Conservation (phyloP, 495 filamentous ascomycete genomes). For the Aspergillus indologenus region DNA sequence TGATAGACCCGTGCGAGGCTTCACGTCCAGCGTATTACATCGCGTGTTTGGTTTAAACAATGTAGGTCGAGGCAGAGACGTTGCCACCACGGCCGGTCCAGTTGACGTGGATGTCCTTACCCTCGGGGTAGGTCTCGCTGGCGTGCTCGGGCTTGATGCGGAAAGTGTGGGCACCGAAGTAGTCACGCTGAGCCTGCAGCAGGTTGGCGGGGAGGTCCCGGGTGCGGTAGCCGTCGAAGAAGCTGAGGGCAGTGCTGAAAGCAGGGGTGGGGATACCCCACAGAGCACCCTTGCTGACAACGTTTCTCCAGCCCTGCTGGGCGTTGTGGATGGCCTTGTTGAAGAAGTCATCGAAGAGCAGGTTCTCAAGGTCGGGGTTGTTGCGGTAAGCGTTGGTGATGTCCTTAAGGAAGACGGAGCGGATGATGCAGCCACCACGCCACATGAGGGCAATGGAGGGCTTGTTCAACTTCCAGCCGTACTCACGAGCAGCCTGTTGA, state of each 20-base stretch:
- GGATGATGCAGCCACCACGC: constrained; percentile 99
- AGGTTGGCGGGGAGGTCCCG: constrained; percentile 95
- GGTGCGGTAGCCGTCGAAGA: constrained; percentile 98
- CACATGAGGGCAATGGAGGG: constrained; percentile 99
- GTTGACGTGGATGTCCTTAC: constrained; percentile 96
- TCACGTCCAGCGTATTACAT: constrained; percentile 32
- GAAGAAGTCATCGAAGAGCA: constrained; percentile 99
- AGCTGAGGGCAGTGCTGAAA: constrained; percentile 92
- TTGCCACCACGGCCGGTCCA: constrained; percentile 98
- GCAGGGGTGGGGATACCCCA: constrained; percentile 93
- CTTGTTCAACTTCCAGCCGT: constrained; percentile 98
- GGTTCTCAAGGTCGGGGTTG: constrained; percentile 94
- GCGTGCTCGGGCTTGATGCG: constrained; percentile 89
- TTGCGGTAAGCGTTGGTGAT: constrained; percentile 96
- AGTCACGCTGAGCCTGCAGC: constrained; percentile 96
- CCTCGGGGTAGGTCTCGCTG: constrained; percentile 77
- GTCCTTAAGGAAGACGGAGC: constrained; percentile 99
- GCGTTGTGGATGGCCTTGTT: constrained; percentile 97
- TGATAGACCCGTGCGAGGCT: constrained; percentile 14
- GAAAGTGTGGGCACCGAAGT: constrained; percentile 99
- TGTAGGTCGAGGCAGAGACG: constrained; percentile 94
- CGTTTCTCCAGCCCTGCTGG: constrained; percentile 92
- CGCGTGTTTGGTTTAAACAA: constrained; percentile 62
- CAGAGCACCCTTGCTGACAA: constrained; percentile 84
- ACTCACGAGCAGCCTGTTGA: constrained; percentile 83